Percentiles rank a stretch among this genome's conserved stretches.
These are phyloP conservation scores for Nitzschia inconspicua DNA, from an alignment of 108 stramenopile species.

Conservation along the genomic window DNA sequence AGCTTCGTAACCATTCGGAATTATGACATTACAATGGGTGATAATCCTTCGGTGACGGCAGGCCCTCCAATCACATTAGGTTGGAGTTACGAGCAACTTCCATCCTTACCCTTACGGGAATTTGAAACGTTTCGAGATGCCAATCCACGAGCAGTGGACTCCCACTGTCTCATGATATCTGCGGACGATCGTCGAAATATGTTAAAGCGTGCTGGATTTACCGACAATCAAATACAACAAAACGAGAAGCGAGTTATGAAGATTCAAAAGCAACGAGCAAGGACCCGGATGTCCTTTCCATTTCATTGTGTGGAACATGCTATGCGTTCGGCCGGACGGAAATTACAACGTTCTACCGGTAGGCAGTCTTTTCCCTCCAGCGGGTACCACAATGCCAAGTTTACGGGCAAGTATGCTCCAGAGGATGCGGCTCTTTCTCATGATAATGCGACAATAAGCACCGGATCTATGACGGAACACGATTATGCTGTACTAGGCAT, in stretches of 20 bases:
- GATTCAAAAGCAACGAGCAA: neutral
- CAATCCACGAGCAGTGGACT: neutral
- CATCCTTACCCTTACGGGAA: slow-evolving; percentile 13
- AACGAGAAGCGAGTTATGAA: neutral
- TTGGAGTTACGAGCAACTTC: slow-evolving; percentile 15
- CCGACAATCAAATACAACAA: neutral
- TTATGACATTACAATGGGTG: slow-evolving; percentile 25
- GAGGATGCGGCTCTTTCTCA: too few relatives aligned
- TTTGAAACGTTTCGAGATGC: slow-evolving; percentile 20
- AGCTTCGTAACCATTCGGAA: slow-evolving; percentile 28
- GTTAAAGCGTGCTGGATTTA: neutral
- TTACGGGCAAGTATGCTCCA: too few relatives aligned
- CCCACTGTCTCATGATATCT: neutral
- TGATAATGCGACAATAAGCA: too few relatives aligned
- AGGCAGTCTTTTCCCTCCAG: too few relatives aligned
- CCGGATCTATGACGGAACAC: too few relatives aligned
- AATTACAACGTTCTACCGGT: too few relatives aligned
- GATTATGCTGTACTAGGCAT: too few relatives aligned
- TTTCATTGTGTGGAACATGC: too few relatives aligned
- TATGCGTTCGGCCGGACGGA: too few relatives aligned
- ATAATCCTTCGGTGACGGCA: neutral
- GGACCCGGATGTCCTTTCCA: too few relatives aligned
- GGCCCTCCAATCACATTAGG: neutral
- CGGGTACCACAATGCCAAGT: too few relatives aligned
- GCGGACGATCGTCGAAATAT: neutral